phyloP scores from a whole-genome alignment of 805 yeast genomes.

The Kodamaea neixiangensis region DNA sequence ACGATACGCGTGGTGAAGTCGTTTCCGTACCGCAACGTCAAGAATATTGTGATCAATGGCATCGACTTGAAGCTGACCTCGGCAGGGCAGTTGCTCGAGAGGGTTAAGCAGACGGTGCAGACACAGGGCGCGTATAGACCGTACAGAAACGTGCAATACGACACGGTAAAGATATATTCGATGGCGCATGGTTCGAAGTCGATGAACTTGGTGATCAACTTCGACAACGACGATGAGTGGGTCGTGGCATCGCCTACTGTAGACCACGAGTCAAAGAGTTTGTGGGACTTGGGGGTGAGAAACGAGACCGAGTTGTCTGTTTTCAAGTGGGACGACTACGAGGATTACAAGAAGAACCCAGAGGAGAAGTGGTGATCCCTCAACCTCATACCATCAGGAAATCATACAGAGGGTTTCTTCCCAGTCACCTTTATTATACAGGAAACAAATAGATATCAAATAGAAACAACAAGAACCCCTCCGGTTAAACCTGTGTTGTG shows the following conservation, averaged over 20 bases:
- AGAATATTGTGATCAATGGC: conserved; percentile 67
- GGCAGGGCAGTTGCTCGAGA: conserved; percentile 60
- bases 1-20: conserved; percentile 89
- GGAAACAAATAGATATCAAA: not conserved
- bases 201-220: conserved; percentile 85
- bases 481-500: not conserved
- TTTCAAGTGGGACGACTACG: conserved; percentile 70
- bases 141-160: conserved; percentile 71
- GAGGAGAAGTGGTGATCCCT: conserved; percentile 79
- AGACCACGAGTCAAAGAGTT: conserved; percentile 17
- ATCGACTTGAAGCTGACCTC: conserved; percentile 72
- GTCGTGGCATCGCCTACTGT: conserved; percentile 35
- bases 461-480: not conserved
- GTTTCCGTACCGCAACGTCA: conserved; percentile 86
- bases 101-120: conserved; percentile 44
- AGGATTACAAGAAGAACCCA: conserved; percentile 73
- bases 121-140: conserved; percentile 77
- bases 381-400: too few relatives aligned
- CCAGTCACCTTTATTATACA: too few relatives aligned
- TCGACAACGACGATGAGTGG: conserved; percentile 81
- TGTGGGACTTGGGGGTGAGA: conserved; percentile 48
- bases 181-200: conserved; percentile 96
- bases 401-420: too few relatives aligned
- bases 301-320: conserved; percentile 92
- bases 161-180: conserved; percentile 83